phyloP scores from a whole-genome alignment of 345 rosid species.

The Diplotaxis tenuifolia region DNA sequence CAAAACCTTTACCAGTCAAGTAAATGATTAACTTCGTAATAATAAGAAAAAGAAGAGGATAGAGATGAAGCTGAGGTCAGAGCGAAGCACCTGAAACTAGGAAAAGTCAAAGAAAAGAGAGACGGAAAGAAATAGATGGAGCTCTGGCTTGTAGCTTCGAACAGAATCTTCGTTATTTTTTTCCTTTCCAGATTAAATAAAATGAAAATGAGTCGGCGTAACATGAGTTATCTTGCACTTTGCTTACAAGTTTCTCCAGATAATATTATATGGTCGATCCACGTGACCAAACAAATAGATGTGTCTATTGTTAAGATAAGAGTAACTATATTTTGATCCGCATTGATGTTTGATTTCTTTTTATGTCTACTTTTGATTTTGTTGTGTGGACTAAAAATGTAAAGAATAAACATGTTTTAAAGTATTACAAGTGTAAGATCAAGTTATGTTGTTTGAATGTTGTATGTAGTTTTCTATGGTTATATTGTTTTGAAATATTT shows the following conservation, averaged over 20 bases:
- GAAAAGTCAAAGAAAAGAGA: slow-evolving; percentile 10
- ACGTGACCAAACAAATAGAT: neutral
- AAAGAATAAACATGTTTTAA: too few species aligned
- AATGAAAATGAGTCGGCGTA: neutral
- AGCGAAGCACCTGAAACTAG: slow-evolving; percentile 13
- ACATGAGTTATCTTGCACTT: neutral
- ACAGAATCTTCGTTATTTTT: neutral
- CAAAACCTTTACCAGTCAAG: neutral
- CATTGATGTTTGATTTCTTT: too few species aligned
- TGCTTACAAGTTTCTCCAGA: neutral
- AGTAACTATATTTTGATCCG: too few species aligned
- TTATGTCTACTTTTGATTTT: too few species aligned
- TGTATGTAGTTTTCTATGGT: too few species aligned
- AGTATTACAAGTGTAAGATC: too few species aligned
- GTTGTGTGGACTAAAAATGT: too few species aligned
- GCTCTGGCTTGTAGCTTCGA: neutral
- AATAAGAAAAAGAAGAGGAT: neutral
- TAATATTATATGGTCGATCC: neutral
- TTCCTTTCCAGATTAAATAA: neutral
- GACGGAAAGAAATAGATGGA: neutral
- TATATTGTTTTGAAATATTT: too few species aligned
- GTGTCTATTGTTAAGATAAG: too few species aligned
- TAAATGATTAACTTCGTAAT: neutral
- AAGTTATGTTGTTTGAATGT: too few species aligned
- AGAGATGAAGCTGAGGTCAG: slow-evolving; percentile 19